A percentile compares a stretch with the other conserved stretches of the same genome.
Evolutionary conservation across 1,284 basidiomycete species (phyloP).

Genomic region (Leccinum cinnamomeum): DNA sequence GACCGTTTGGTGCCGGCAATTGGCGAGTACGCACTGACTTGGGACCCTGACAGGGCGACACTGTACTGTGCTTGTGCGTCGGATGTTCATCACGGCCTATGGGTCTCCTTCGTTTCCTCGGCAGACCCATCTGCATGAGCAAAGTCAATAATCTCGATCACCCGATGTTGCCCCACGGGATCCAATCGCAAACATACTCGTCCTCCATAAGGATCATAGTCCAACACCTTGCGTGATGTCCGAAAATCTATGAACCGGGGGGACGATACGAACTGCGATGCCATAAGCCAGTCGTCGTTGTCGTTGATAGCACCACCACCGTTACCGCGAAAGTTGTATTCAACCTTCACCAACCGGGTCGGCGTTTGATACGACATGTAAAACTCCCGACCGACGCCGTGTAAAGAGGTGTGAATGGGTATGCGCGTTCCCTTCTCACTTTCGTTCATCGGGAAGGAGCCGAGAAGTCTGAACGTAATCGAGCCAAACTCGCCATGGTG

Average conservation of each 20-base stretch:
- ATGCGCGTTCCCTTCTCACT: not conserved
- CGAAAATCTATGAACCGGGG: not conserved
- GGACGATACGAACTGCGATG: too few relatives aligned
- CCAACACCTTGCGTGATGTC: slow-evolving; percentile 6
- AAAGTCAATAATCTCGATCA: slow-evolving; percentile 23
- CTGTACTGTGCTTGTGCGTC: not conserved
- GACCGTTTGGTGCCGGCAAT: not conserved
- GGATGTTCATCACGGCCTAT: not conserved
- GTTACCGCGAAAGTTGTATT: slow-evolving; percentile 11
- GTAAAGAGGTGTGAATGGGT: slow-evolving; percentile 11
- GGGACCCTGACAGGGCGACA: not conserved
- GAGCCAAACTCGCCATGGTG: slow-evolving; percentile 1
- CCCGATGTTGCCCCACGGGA: not conserved
- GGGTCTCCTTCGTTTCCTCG: not conserved
- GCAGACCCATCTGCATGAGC: not conserved
- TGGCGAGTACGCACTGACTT: not conserved
- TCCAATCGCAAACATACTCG: slow-evolving; percentile 15
- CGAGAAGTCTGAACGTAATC: slow-evolving; percentile 5
- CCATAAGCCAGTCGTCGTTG: not conserved
- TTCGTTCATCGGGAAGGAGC: not conserved
- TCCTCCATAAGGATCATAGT: slow-evolving; percentile 27
- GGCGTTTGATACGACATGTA: not conserved
- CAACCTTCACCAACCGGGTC: slow-evolving; percentile 3
- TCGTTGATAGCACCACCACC: not conserved
- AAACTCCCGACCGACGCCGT: slow-evolving; percentile 17